A percentile compares a stretch with the other conserved stretches of the same genome.
These are phyloP conservation scores for Podila clonocystis DNA, from an alignment of 192 early-diverging fungal species.

Conservation along the genomic window DNA sequence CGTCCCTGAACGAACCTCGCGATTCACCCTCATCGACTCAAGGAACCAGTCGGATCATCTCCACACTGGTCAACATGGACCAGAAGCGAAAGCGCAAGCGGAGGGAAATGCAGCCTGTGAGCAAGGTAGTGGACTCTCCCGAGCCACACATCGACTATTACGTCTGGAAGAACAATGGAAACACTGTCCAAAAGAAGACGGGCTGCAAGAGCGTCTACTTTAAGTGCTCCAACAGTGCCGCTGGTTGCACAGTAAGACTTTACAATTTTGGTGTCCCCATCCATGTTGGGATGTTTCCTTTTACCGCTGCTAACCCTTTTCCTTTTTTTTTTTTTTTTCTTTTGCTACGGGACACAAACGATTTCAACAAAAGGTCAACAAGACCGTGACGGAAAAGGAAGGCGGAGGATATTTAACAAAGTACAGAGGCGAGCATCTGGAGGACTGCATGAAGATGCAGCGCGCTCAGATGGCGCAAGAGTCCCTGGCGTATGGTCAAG, in stretches of 20 bases:
- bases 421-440: slow-evolving; percentile 64
- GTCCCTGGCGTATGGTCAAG: slow-evolving; percentile 11
- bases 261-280: slow-evolving; percentile 39
- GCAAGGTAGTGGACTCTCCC: background rate
- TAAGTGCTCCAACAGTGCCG: slow-evolving; percentile 50
- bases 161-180: slow-evolving; percentile 55
- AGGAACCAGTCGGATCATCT: background rate
- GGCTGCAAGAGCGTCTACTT: slow-evolving; percentile 54
- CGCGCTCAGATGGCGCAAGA: slow-evolving; percentile 36
- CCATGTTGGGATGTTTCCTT: background rate
- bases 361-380: slow-evolving; percentile 54
- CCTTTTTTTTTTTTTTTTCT: background rate
- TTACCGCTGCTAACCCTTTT: background rate
- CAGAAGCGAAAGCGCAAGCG: slow-evolving; percentile 7
- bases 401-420: slow-evolving; percentile 64
- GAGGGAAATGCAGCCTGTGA: slow-evolving; percentile 5
- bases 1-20: background rate
- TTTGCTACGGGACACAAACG: slow-evolving; percentile 31
- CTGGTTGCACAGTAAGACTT: slow-evolving; percentile 30
- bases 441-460: slow-evolving; percentile 59
- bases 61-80: background rate
- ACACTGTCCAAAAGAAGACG: slow-evolving; percentile 55
- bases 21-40: background rate
- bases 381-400: slow-evolving; percentile 64
- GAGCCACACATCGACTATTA: slow-evolving; percentile 48